These are phyloP conservation scores for Vitis cinerea DNA, from an alignment of 164 flowering plant genomes.

Conservation along the genomic window DNA sequence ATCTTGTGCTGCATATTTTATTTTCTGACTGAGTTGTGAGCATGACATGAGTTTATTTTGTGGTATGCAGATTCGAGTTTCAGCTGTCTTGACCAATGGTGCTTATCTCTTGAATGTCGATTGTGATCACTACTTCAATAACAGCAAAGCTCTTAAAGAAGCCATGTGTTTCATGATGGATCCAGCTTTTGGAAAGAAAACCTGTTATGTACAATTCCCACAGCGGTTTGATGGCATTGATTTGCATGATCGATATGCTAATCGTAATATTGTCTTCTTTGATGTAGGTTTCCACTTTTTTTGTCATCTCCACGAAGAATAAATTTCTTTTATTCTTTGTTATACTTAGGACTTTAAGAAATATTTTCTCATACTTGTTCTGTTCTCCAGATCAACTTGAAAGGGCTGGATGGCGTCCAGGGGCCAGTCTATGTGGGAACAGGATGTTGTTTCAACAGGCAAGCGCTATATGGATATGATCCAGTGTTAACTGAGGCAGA, in stretches of 20 bases:
- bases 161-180: slow-evolving; percentile 99
- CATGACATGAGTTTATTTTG: slow-evolving; percentile 1
- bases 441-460: slow-evolving; percentile 96
- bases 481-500: slow-evolving; percentile 91
- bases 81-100: slow-evolving; percentile 96
- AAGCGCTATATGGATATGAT: slow-evolving; percentile 96
- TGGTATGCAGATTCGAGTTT: slow-evolving; percentile 80
- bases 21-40: background rate
- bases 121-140: slow-evolving; percentile 99
- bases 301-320: background rate
- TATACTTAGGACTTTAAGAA: too few relatives aligned
- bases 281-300: slow-evolving; percentile 51
- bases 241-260: slow-evolving; percentile 96
- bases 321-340: background rate
- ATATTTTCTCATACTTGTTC: background rate
- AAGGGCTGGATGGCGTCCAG: slow-evolving; percentile 94
- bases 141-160: slow-evolving; percentile 94
- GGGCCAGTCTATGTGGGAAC: slow-evolving; percentile 99
- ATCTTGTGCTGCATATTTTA: background rate
- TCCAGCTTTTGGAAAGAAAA: slow-evolving; percentile 79
- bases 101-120: slow-evolving; percentile 96
- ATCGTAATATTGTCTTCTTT: slow-evolving; percentile 93
- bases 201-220: slow-evolving; percentile 96
- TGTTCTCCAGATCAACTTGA: slow-evolving; percentile 81
- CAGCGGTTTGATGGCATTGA: slow-evolving; percentile 99